Evolutionary conservation across 2,329 filamentous ascomycete species (phyloP).

Genomic region (Stemphylium lycopersici): DNA sequence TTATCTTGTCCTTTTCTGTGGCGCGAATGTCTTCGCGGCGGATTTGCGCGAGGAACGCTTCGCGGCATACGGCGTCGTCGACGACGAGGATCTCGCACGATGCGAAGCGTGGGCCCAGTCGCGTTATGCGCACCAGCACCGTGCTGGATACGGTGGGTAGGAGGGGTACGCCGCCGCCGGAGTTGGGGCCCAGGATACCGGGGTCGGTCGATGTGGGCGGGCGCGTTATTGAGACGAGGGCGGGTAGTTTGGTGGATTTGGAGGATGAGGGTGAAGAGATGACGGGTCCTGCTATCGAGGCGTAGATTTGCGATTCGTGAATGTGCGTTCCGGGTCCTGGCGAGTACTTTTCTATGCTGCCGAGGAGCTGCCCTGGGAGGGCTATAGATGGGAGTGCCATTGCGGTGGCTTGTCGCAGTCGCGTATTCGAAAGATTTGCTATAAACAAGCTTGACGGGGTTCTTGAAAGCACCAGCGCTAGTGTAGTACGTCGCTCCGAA

Average conservation of each 20-base stretch:
- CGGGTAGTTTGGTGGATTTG: slow-evolving; percentile 51
- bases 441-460: not conserved
- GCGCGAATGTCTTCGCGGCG: slow-evolving; percentile 89
- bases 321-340: slow-evolving; percentile 86
- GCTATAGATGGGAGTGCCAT: slow-evolving; percentile 59
- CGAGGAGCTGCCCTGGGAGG: slow-evolving; percentile 83
- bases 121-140: slow-evolving; percentile 84
- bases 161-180: slow-evolving; percentile 65
- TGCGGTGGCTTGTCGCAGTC: slow-evolving; percentile 1
- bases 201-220: slow-evolving; percentile 20
- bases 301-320: slow-evolving; percentile 73
- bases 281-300: slow-evolving; percentile 80
- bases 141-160: slow-evolving; percentile 81
- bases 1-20: slow-evolving; percentile 94
- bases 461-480: not conserved
- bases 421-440: not conserved
- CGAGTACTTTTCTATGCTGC: slow-evolving; percentile 67
- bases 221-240: slow-evolving; percentile 48
- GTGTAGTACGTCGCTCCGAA: not conserved
- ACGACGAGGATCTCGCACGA: slow-evolving; percentile 86
- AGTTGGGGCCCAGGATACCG: slow-evolving; percentile 28
- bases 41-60: slow-evolving; percentile 85
- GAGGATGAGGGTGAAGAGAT: slow-evolving; percentile 53
- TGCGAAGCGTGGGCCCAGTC: slow-evolving; percentile 84
- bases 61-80: slow-evolving; percentile 67